Evolutionary conservation across 169 alveolate genomes (phyloP), one percentile per base, ranked within the genome.

Genomic region (Babesia ovis): DNA sequence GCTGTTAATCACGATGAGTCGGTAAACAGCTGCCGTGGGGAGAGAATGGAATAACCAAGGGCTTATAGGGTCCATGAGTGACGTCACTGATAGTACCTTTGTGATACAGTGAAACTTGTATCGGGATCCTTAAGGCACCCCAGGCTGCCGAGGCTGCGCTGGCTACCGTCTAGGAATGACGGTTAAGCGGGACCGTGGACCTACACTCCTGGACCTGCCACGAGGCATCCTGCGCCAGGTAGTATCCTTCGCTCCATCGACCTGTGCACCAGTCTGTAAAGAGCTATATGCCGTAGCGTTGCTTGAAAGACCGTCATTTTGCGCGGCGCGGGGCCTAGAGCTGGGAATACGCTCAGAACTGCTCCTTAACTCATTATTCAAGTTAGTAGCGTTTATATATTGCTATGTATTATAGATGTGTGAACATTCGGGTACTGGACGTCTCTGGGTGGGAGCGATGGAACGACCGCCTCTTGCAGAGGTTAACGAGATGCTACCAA

Each of bases 1-100:
- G 95, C 95, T 14, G 95, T 92, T 31, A 85, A 89, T 55, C 82
- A 86, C 66, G 95, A 92, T 41, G 87, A 85, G 39, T 57, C 89
- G 22, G 9, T 14, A n/a, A n/a, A n/a, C n/a, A 34, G n/a, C 41
- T 32, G 34, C 32, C 64, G 59, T 34, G 45, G 77, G 69, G 69
- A 48, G 20, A 14, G 18, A 18, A 25, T 54, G 25, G 50, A 20
- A 41, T 11, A 29, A 64, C 22, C 48, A 43, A 20, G 88, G 70
- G 29, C 43, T 70, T 48, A 59, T 67, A 11, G 60, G 50, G 43
- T 58, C 84, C 22, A 57, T 80, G 56, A 31, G 77, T 22, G 59
- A 62, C 77, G 35, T 70, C 25, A 80, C 73, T 9, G 88, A 80
- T 68, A 80, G 61, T 23, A 80, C 88, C 2, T 69, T 80, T n/a